phyloP scores from a whole-genome alignment of 2,329 filamentous ascomycete species.

The Laburnicola sp. region DNA sequence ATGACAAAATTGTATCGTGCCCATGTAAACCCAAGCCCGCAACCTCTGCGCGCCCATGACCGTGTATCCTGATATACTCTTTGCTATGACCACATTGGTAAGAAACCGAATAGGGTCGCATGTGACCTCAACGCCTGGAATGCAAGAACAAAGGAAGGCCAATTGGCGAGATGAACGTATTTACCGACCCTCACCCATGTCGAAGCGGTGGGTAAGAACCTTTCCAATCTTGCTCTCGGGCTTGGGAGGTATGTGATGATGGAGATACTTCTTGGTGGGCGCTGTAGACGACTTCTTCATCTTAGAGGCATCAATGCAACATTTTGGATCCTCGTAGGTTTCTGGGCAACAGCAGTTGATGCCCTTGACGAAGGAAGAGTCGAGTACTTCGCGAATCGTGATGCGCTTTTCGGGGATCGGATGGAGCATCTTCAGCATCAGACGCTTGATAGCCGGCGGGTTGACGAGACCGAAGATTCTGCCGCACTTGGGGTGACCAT shows the following conservation, averaged over 20 bases:
- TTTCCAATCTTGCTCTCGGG: slow-evolving; percentile 42
- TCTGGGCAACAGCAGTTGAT: slow-evolving; percentile 80
- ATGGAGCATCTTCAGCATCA: slow-evolving; percentile 81
- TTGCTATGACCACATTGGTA: neutral
- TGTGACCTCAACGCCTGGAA: neutral
- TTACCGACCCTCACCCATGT: slow-evolving; percentile 43
- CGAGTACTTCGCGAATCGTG: slow-evolving; percentile 68
- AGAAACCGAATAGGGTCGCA: neutral
- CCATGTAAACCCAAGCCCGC: neutral
- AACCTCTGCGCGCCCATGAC: neutral
- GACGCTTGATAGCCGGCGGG: slow-evolving; percentile 64
- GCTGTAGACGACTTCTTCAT: slow-evolving; percentile 37
- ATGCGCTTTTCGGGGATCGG: slow-evolving; percentile 73
- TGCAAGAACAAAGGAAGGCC: slow-evolving; percentile 3
- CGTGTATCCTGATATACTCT: neutral
- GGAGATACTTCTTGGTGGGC: slow-evolving; percentile 46
- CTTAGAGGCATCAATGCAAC: slow-evolving; percentile 61
- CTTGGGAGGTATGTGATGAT: slow-evolving; percentile 51
- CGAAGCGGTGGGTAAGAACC: slow-evolving; percentile 44
- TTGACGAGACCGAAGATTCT: slow-evolving; percentile 71
- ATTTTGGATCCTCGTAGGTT: slow-evolving; percentile 65
- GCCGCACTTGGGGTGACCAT: slow-evolving; percentile 66
- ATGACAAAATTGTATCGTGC: neutral
- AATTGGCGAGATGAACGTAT: slow-evolving; percentile 5
- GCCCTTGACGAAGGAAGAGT: slow-evolving; percentile 71